Evolutionary conservation across 192 early-diverging fungal genomes (phyloP).

Genomic region (Coemansia umbellata): DNA sequence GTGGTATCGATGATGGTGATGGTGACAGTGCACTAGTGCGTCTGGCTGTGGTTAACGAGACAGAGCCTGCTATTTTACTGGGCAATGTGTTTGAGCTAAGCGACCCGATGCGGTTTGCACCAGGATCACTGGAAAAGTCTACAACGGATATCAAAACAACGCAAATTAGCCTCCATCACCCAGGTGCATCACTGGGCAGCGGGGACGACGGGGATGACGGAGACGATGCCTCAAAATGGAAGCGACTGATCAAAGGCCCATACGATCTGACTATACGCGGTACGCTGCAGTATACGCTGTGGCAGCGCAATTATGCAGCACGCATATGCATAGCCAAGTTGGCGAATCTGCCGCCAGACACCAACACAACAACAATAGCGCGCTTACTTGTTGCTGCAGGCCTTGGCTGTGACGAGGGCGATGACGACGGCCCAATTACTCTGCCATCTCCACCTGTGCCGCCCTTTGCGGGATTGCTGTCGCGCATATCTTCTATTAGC

Average conservation of each 20-base stretch:
- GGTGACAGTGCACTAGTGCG: not conserved
- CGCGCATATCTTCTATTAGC: no score
- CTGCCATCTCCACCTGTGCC: conserved; percentile 31
- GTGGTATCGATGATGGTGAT: not conserved
- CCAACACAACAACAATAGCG: conserved; percentile 11
- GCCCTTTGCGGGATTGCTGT: not conserved
- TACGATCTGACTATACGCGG: conserved; percentile 54
- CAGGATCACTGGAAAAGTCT: conserved; percentile 25
- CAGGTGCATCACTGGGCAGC: conserved; percentile 27
- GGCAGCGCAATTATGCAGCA: conserved; percentile 50
- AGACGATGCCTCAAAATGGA: conserved; percentile 42
- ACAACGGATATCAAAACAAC: conserved; percentile 38
- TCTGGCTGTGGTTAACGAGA: conserved; percentile 20
- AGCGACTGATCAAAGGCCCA: conserved; percentile 35
- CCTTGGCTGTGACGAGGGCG: conserved; percentile 45
- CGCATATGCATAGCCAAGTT: conserved; percentile 52
- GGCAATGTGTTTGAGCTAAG: conserved; percentile 46
- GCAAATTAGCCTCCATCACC: conserved; percentile 48
- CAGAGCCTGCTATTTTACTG: conserved; percentile 41
- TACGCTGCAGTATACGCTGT: conserved; percentile 51
- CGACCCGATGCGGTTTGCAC: conserved; percentile 48
- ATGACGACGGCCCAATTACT: conserved; percentile 40
- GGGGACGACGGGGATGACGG: conserved; percentile 27
- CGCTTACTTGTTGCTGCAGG: conserved; percentile 22
- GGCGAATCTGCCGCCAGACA: conserved; percentile 41